Evolutionary conservation across 352 stramenopile genomes (phyloP).

Genomic region (Phytophthora pistaciae): DNA sequence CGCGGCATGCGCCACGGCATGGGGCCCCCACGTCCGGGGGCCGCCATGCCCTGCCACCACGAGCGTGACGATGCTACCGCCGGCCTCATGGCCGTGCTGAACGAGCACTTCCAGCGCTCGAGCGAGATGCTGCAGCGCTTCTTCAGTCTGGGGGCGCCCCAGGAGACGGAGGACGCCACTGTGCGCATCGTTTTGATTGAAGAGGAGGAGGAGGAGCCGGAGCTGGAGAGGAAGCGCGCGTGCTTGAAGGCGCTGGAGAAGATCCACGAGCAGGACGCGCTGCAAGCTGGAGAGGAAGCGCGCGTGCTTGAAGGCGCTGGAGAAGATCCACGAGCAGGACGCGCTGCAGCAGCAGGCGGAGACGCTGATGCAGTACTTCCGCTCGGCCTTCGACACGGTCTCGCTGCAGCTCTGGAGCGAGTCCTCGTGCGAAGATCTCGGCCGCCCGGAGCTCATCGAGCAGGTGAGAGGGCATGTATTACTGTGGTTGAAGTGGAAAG

Average conservation of each 20-base stretch:
- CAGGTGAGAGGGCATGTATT: conserved; percentile 29
- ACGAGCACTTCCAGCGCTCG: conserved; percentile 52
- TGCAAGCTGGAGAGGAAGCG: conserved; percentile 38
- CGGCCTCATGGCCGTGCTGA: conserved; percentile 42
- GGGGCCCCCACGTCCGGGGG: neutral
- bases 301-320: conserved; percentile 54
- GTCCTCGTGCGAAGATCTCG: conserved; percentile 62
- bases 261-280: conserved; percentile 54
- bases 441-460: conserved; percentile 29
- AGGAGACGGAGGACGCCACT: conserved; percentile 8
- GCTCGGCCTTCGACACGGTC: conserved; percentile 49
- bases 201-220: conserved; percentile 29
- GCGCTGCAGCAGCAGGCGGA: conserved; percentile 44
- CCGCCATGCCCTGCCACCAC: conserved; percentile 15
- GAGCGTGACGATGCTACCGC: conserved; percentile 5
- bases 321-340: conserved; percentile 56
- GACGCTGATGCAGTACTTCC: conserved; percentile 49
- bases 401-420: conserved; percentile 53
- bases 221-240: conserved; percentile 39
- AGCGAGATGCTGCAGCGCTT: conserved; percentile 50
- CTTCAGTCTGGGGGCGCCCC: conserved; percentile 24
- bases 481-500: conserved; percentile 6
- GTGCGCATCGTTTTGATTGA: conserved; percentile 50
- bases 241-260: conserved; percentile 51
- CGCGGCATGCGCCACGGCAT: conserved; percentile 11